Percentiles rank a stretch among this genome's conserved stretches.
These are phyloP conservation scores for Saturnispora gosingensis DNA, from an alignment of 805 yeast genomes.

Conservation along the genomic window DNA sequence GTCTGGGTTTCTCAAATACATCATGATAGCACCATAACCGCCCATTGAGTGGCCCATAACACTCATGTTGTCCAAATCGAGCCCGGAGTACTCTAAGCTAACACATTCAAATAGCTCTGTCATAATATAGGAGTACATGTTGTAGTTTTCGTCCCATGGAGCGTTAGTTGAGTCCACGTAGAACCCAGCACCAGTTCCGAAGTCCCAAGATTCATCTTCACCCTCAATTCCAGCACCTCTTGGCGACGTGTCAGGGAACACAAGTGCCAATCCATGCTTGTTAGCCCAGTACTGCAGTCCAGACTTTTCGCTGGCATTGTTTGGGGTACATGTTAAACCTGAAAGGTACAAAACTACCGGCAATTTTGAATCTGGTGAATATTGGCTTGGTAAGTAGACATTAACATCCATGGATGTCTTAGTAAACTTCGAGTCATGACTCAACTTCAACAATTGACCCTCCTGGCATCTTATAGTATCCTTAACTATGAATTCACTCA, in stretches of 20 bases:
- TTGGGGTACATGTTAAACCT: conserved; percentile 89
- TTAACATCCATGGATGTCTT: conserved; percentile 76
- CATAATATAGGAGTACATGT: conserved; percentile 79
- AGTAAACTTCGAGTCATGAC: conserved; percentile 61
- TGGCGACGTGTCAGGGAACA: conserved; percentile 96
- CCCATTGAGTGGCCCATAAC: conserved; percentile 99
- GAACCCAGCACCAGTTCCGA: conserved; percentile 94
- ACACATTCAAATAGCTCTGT: conserved; percentile 57
- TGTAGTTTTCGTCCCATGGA: conserved; percentile 65
- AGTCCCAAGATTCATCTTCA: conserved; percentile 66
- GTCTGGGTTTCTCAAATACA: conserved; percentile 57
- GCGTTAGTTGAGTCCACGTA: conserved; percentile 75
- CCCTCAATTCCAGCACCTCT: conserved; percentile 72
- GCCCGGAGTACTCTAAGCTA: conserved; percentile 30
- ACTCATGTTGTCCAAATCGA: conserved; percentile 53
- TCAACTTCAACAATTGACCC: conserved; percentile 66
- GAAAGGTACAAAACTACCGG: conserved; percentile 78
- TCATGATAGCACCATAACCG: conserved; percentile 82
- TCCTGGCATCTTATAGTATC: conserved; percentile 55
- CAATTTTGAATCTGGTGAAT: conserved; percentile 31
- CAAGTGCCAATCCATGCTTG: conserved; percentile 74
- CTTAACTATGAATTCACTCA: background rate
- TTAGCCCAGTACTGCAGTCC: conserved; percentile 74
- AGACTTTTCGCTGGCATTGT: conserved; percentile 91
- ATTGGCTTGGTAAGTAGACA: conserved; percentile 63